Conservation (phyloP, 495 filamentous ascomycete genomes). For the Durotheca rogersii region DNA sequence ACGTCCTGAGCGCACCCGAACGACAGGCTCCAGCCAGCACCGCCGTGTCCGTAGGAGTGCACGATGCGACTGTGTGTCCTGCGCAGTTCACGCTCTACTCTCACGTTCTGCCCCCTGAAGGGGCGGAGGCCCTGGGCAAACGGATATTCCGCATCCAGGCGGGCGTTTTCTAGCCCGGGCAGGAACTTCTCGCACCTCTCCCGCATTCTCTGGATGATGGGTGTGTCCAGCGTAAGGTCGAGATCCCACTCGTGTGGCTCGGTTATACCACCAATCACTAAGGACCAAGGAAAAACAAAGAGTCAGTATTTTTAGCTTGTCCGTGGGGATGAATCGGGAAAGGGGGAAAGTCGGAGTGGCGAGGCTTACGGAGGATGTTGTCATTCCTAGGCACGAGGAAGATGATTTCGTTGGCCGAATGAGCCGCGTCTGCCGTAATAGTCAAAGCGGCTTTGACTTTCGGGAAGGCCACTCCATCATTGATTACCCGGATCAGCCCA, state of each 20-base stretch:
- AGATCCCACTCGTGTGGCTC: constrained; percentile 45
- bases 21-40: constrained; percentile 48
- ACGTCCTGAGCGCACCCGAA: constrained; percentile 50
- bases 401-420: constrained; percentile 45
- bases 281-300: no score
- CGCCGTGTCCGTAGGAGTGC: constrained; percentile 53
- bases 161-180: constrained; percentile 46
- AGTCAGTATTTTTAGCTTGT: constrained; percentile 9
- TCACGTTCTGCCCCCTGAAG: constrained; percentile 42
- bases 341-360: not conserved
- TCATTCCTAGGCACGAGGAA: constrained; percentile 56
- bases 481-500: constrained; percentile 51
- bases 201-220: constrained; percentile 47
- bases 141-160: constrained; percentile 46
- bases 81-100: constrained; percentile 48
- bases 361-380: constrained; percentile 42
- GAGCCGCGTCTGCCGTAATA: constrained; percentile 41
- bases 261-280: constrained; percentile 46
- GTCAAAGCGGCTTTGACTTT: constrained; percentile 46
- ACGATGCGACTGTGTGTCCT: constrained; percentile 40
- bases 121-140: constrained; percentile 50
- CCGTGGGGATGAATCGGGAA: not conserved
- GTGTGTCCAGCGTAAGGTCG: constrained; percentile 44
- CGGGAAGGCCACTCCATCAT: constrained; percentile 51
- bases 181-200: constrained; percentile 47